These are phyloP conservation scores for Sporothrix variecibatus DNA, from an alignment of 2,329 filamentous ascomycete species.

Conservation along the genomic window DNA sequence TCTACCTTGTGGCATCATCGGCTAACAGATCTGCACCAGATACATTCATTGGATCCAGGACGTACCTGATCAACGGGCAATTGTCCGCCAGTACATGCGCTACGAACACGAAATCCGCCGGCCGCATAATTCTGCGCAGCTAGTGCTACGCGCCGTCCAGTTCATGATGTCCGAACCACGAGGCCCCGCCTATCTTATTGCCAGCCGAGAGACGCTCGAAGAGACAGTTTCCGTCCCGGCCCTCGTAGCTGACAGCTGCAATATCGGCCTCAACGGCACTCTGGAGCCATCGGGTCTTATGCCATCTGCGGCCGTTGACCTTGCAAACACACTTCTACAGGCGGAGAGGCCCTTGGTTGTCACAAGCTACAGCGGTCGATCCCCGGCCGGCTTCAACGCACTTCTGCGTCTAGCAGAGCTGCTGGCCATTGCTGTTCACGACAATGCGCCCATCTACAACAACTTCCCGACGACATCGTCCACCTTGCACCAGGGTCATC, in stretches of 20 bases:
- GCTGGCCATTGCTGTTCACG: background rate
- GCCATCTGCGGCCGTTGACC: background rate
- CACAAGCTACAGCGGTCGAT: background rate
- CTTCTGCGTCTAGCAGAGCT: background rate
- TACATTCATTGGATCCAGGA: conserved; percentile 13
- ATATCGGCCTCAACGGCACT: background rate
- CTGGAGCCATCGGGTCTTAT: background rate
- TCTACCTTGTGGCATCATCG: too few relatives aligned
- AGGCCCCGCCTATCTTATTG: background rate
- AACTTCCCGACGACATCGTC: conserved; percentile 6
- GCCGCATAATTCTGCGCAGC: background rate
- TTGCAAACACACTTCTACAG: background rate
- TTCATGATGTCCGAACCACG: conserved; percentile 11
- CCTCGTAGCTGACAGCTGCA: background rate
- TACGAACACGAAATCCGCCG: conserved; percentile 8
- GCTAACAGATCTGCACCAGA: background rate
- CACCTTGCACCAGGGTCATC: background rate
- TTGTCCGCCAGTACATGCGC: background rate
- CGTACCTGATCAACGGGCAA: background rate
- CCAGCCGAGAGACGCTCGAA: background rate
- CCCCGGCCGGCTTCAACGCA: background rate
- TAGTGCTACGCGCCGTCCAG: background rate
- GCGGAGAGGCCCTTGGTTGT: background rate
- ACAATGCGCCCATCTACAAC: conserved; percentile 10
- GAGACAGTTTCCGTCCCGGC: background rate